phyloP scores from a whole-genome alignment of 73 alveolate genomes.

The Tetrahymena borealis region DNA sequence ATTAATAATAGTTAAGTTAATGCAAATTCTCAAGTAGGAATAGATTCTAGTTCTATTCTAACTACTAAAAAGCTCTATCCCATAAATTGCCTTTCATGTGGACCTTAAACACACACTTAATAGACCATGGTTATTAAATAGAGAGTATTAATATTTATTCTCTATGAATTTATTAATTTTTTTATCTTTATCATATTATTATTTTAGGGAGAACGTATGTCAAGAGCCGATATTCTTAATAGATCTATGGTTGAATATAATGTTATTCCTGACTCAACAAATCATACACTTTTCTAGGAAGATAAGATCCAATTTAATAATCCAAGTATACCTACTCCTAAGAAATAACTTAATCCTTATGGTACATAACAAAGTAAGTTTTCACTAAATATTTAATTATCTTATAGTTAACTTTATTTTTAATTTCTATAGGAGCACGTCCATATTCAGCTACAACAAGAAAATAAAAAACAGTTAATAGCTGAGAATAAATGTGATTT shows the following conservation, averaged over 20 bases:
- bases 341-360: not conserved
- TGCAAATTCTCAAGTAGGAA: not conserved
- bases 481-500: not conserved
- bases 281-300: not conserved
- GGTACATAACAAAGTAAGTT: not conserved
- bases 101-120: not conserved
- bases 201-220: not conserved
- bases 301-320: not conserved
- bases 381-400: not conserved
- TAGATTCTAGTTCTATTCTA: not conserved
- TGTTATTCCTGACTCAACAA: not conserved
- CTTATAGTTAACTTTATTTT: not conserved
- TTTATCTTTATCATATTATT: not conserved
- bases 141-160: not conserved
- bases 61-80: slow-evolving; percentile 35
- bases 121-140: not conserved
- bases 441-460: not conserved
- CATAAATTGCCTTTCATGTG: slow-evolving; percentile 27
- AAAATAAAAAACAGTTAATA: not conserved
- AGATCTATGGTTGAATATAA: not conserved
- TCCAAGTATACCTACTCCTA: not conserved
- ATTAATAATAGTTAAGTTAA: not conserved
- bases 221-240: not conserved
- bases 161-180: not conserved
- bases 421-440: not conserved